phyloP scores from a whole-genome alignment of 225 moss, liverwort and hornwort species.

The Physcomitrium patens region DNA sequence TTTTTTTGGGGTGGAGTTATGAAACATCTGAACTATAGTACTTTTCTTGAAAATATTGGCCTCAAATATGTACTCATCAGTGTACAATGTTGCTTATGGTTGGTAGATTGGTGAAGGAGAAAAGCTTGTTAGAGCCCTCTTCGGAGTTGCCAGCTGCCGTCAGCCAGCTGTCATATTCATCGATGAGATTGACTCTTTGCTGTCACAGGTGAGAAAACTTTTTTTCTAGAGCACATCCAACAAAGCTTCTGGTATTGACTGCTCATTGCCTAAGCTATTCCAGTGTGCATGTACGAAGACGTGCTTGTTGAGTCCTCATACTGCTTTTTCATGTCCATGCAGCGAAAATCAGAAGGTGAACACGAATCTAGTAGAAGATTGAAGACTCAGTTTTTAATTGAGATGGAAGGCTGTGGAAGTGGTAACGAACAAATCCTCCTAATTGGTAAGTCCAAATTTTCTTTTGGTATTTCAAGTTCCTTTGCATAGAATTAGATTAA shows the following conservation, averaged over 20 bases:
- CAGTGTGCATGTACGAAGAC: conserved; percentile 11
- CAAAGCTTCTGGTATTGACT: conserved; percentile 14
- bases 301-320: conserved; percentile 19
- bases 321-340: conserved; percentile 31
- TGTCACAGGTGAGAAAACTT: conserved; percentile 78
- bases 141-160: conserved; percentile 97
- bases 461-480: conserved; percentile 8
- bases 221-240: neutral
- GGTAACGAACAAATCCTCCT: conserved; percentile 91
- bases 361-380: conserved; percentile 91
- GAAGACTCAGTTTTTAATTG: conserved; percentile 97
- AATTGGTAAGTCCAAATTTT: conserved; percentile 64
- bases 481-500: conserved; percentile 1
- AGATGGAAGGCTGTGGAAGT: conserved; percentile 99
- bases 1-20: conserved; percentile 21
- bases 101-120: conserved; percentile 97
- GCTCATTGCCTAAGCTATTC: conserved; percentile 2
- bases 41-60: conserved; percentile 10
- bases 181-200: conserved; percentile 95
- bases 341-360: conserved; percentile 98
- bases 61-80: conserved; percentile 13
- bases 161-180: conserved; percentile 99
- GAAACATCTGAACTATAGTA: conserved; percentile 1
- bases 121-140: conserved; percentile 93
- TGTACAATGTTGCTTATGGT: conserved; percentile 8